Evolutionary conservation across 495 filamentous ascomycete species (phyloP), one percentile per base, ranked within the genome.

Genomic region (Neurospora sp.): DNA sequence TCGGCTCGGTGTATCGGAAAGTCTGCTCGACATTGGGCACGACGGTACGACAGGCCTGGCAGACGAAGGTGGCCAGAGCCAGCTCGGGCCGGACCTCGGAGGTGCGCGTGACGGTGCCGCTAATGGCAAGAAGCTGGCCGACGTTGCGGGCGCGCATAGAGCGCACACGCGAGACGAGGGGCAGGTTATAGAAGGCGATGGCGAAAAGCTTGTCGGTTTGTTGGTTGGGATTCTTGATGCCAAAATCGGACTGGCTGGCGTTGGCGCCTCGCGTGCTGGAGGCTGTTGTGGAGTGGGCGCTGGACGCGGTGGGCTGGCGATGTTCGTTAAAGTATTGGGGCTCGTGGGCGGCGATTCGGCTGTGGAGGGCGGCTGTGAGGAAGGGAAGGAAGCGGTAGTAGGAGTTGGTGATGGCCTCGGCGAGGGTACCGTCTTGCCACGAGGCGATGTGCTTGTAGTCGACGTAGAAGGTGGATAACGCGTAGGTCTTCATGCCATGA

Each of bases 301-400:
- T 87, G 9, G 86, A 87, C 17, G 84, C 81, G 8, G 88, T 90
- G 7, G 93, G 89, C 78, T 96, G 92, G 65, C 93, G 88, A 83
- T 97, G 94, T 71, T 95, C 90, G 69, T 92, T 87, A 83, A 94
- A 99, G 81, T 98, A 99, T 78, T 92, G 89, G 3, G 96, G 94
- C 78, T 97, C 95, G 83, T 97, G 91, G 78, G 96, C 96, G 71
- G 93, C 91, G 74, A 99, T 94, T 78, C 96, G 89, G 75, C 95
- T 94, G 82, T 99, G 94, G 20, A 99, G 84, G 2, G 91, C 94
- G 74, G 92, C 89, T 31, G 92, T 94, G 70, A 99, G 88, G 82
- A 94, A 99, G 17, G 96, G 96, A 3, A 94, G 88, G 80, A 97
- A 98, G 74, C 96, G 91, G 81, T 98, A 98, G 86, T 97, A 98